Percentiles rank a stretch among this genome's conserved stretches.
Evolutionary conservation across 1,284 basidiomycete species (phyloP).

Genomic region (Apiotrichum sp.): DNA sequence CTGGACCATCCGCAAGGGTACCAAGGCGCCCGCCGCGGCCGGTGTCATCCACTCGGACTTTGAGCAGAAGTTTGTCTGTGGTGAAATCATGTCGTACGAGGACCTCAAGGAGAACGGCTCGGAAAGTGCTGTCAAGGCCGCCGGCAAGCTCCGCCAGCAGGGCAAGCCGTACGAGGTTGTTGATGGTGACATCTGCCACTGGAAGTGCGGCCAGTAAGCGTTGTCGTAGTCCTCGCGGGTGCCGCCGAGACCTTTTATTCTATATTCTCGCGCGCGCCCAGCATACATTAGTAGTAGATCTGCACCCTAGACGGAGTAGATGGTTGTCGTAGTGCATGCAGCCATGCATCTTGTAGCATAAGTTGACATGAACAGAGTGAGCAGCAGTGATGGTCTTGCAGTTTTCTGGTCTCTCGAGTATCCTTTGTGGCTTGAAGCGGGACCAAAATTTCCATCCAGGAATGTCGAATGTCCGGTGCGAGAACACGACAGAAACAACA

Average conservation of each 20-base stretch:
- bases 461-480: too few species aligned
- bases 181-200: conserved; percentile 50
- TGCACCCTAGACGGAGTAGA: conserved; percentile 1
- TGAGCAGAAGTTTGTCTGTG: conserved; percentile 97
- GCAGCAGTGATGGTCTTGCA: neutral
- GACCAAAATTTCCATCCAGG: neutral
- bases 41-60: conserved; percentile 77
- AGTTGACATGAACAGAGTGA: neutral
- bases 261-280: too few species aligned
- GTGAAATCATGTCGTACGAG: conserved; percentile 91
- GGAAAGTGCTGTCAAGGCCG: conserved; percentile 87
- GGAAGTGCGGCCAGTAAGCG: conserved; percentile 34
- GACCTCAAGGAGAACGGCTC: conserved; percentile 89
- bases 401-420: too few species aligned
- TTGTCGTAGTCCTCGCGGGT: too few species aligned
- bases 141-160: conserved; percentile 91
- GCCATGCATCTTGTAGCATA: conserved; percentile 5
- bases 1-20: conserved; percentile 92
- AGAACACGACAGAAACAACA: neutral
- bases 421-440: neutral
- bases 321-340: conserved; percentile 5
- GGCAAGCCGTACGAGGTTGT: conserved; percentile 70
- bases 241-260: too few species aligned
- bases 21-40: conserved; percentile 93
- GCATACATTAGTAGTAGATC: conserved; percentile 1